These are phyloP conservation scores for Cyclaneusma minus DNA, from an alignment of 2,329 filamentous ascomycete species.

Conservation along the genomic window DNA sequence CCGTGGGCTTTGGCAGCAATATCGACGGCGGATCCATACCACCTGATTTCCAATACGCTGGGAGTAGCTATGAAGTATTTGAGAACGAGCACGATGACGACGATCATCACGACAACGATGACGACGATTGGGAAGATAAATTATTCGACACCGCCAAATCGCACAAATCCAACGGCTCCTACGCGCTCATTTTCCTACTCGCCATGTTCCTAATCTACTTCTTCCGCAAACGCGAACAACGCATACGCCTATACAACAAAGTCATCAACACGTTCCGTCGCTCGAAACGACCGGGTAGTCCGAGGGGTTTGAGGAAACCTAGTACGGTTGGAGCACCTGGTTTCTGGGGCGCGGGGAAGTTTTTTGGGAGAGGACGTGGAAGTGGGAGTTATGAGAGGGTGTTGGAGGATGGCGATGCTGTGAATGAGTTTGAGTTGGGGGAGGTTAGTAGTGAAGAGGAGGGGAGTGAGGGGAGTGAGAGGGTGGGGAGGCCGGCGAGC, in stretches of 20 bases:
- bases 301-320: no score
- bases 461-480: no score
- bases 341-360: slow-evolving; percentile 38
- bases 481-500: no score
- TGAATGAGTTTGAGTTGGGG: slow-evolving; percentile 62
- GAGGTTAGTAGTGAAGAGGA: slow-evolving; percentile 47
- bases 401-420: slow-evolving; percentile 60
- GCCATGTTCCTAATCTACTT: slow-evolving; percentile 54
- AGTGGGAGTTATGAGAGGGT: slow-evolving; percentile 62
- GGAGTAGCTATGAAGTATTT: slow-evolving; percentile 30
- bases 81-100: slow-evolving; percentile 19
- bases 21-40: slow-evolving; percentile 40
- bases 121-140: slow-evolving; percentile 36
- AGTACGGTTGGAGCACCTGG: slow-evolving; percentile 26
- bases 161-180: slow-evolving; percentile 54
- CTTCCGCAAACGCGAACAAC: slow-evolving; percentile 64
- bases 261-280: slow-evolving; percentile 28
- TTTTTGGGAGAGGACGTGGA: slow-evolving; percentile 45
- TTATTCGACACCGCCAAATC: slow-evolving; percentile 52
- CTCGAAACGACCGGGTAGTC: slow-evolving; percentile 26
- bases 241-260: slow-evolving; percentile 42
- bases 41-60: slow-evolving; percentile 71
- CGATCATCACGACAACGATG: slow-evolving; percentile 38
- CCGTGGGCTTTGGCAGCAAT: slow-evolving; percentile 90
- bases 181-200: slow-evolving; percentile 59